These are phyloP conservation scores for Paxillus ammoniavirescens DNA, from an alignment of 768 basidiomycete species.

Conservation along the genomic window DNA sequence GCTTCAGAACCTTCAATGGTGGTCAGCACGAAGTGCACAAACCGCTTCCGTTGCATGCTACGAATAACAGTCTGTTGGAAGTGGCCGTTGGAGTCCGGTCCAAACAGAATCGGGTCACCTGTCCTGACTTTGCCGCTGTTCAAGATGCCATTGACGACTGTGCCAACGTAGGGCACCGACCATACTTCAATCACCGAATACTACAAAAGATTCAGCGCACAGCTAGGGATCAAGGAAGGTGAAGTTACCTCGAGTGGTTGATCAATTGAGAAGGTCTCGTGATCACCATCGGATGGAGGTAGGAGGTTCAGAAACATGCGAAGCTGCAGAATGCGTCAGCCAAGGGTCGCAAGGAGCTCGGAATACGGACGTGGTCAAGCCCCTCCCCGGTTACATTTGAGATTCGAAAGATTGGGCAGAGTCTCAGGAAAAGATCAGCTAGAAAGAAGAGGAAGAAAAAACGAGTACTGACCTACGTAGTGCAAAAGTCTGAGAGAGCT, in stretches of 20 bases:
- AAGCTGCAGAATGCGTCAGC: conserved; percentile 44
- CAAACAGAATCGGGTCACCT: conserved; percentile 81
- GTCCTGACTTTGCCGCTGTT: conserved; percentile 73
- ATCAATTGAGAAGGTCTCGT: conserved; percentile 75
- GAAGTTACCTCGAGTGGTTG: conserved; percentile 71
- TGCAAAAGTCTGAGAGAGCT: conserved; percentile 71
- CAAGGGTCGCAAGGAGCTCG: not conserved
- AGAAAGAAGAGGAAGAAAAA: no score
- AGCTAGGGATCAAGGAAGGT: not conserved
- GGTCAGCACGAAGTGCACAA: conserved; percentile 13
- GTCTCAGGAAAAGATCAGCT: conserved; percentile 38
- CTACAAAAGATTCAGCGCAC: conserved; percentile 37
- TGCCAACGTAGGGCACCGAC: conserved; percentile 85
- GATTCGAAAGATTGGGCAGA: conserved; percentile 89
- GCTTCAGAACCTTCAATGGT: conserved; percentile 1
- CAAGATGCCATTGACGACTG: conserved; percentile 82
- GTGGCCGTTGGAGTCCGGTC: conserved; percentile 91
- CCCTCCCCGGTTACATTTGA: conserved; percentile 97
- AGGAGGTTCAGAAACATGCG: conserved; percentile 89
- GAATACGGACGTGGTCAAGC: conserved; percentile 61
- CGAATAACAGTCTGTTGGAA: conserved; percentile 79
- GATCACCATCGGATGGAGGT: conserved; percentile 83
- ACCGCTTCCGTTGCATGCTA: conserved; percentile 94
- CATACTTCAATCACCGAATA: conserved; percentile 85
- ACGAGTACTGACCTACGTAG: conserved; percentile 55